Evolutionary conservation across 345 rosid genomes (phyloP).

Genomic region (Theobroma cacao): DNA sequence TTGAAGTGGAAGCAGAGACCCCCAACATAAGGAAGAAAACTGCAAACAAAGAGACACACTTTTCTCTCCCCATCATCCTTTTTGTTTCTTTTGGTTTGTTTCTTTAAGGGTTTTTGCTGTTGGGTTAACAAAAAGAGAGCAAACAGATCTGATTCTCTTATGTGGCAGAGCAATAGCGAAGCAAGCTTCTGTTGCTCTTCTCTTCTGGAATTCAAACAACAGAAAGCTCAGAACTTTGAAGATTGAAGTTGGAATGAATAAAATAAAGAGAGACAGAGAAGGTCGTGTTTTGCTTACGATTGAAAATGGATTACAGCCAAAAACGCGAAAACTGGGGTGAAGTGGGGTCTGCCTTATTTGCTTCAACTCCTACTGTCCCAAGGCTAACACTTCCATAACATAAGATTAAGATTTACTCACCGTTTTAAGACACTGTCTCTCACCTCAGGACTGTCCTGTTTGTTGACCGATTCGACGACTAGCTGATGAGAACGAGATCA

Average conservation of each 20-base stretch:
- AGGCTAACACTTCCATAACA: no score
- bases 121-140: not conserved
- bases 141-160: constrained; percentile 21
- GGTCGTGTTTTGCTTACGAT: not conserved
- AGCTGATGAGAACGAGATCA: not conserved
- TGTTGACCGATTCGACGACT: no score
- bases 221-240: no score
- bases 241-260: no score
- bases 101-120: not conserved
- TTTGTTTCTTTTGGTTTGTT: not conserved
- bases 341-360: not conserved
- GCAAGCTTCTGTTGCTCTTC: not conserved
- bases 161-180: not conserved
- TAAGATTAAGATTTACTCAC: no score
- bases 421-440: no score
- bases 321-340: not conserved
- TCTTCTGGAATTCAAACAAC: not conserved
- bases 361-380: no score
- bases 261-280: not conserved
- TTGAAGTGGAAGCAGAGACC: constrained; percentile 35
- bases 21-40: constrained; percentile 27
- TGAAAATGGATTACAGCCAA: not conserved
- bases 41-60: constrained; percentile 4
- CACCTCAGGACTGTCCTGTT: not conserved
- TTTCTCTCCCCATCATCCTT: constrained; percentile 28